These are phyloP conservation scores for Solanum bulbocastanum DNA, from an alignment of 257 asterid species.

Conservation along the genomic window DNA sequence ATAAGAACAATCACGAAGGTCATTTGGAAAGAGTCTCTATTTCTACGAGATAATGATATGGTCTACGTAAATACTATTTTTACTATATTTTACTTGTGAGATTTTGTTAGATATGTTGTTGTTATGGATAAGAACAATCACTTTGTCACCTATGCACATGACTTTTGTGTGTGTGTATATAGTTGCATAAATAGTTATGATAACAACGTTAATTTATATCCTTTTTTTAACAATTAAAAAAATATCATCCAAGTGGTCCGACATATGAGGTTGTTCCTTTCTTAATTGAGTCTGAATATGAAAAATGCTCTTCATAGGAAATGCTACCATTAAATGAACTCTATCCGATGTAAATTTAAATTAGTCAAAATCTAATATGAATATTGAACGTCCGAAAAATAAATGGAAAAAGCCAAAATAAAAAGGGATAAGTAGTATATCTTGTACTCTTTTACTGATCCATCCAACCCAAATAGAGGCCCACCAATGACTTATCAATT, in stretches of 20 bases:
- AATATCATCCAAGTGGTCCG: too few relatives aligned
- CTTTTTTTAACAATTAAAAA: too few relatives aligned
- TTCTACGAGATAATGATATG: too few relatives aligned
- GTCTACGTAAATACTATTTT: too few relatives aligned
- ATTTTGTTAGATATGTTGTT: too few relatives aligned
- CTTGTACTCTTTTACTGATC: background rate
- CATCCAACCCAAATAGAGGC: background rate
- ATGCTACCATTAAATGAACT: too few relatives aligned
- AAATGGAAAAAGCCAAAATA: background rate
- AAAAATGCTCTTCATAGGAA: too few relatives aligned
- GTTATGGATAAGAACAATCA: background rate
- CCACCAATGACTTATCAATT: conserved; percentile 21
- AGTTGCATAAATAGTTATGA: background rate
- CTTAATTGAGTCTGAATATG: too few relatives aligned
- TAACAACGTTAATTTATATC: background rate
- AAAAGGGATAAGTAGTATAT: background rate
- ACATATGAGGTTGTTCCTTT: too few relatives aligned
- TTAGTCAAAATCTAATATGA: fast-evolving
- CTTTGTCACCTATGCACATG: background rate
- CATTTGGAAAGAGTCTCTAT: too few relatives aligned
- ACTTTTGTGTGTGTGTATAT: background rate
- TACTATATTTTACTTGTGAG: too few relatives aligned
- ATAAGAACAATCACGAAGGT: background rate
- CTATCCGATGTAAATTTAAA: too few relatives aligned
- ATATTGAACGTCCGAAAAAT: fast-evolving